Percentiles rank a stretch among this genome's conserved stretches.
These are phyloP conservation scores for Geranium brycei DNA, from an alignment of 345 rosid genomes.

Conservation along the genomic window DNA sequence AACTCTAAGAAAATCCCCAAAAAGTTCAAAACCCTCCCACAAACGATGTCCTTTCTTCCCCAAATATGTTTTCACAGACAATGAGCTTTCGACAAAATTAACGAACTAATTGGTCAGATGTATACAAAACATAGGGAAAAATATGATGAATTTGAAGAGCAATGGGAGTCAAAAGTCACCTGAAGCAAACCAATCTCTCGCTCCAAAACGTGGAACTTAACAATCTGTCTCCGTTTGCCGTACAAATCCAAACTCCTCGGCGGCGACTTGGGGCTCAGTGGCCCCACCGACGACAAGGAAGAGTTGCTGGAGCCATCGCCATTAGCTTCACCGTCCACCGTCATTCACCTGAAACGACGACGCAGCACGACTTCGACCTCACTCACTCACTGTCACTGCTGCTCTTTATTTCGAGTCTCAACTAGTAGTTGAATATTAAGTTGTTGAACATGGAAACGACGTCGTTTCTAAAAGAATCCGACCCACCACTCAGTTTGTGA, in stretches of 20 bases:
- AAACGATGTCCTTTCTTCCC: no score
- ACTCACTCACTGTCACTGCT: not conserved
- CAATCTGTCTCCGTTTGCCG: slow-evolving; percentile 30
- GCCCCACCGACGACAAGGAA: slow-evolving; percentile 9
- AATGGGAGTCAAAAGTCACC: slow-evolving; percentile 8
- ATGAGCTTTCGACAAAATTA: not conserved
- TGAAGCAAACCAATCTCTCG: slow-evolving; percentile 34
- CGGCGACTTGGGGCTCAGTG: slow-evolving; percentile 25
- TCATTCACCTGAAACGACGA: not conserved
- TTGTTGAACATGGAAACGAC: not conserved
- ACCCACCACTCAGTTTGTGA: no score
- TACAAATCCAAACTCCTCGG: slow-evolving; percentile 29
- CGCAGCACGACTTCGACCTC: not conserved
- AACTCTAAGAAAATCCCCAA: no score
- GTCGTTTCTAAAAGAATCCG: not conserved
- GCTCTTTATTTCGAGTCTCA: no score
- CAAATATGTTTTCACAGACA: not conserved
- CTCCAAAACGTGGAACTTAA: slow-evolving; percentile 34
- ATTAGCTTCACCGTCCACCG: not conserved
- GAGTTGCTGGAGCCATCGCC: not conserved
- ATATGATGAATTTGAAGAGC: not conserved
- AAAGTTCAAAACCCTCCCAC: no score
- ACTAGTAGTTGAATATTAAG: not conserved
- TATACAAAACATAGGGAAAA: not conserved
- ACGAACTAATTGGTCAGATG: not conserved